Base-by-base conservation (phyloP, 1,139 yeast species). In the Spathaspora sp. region DNA sequence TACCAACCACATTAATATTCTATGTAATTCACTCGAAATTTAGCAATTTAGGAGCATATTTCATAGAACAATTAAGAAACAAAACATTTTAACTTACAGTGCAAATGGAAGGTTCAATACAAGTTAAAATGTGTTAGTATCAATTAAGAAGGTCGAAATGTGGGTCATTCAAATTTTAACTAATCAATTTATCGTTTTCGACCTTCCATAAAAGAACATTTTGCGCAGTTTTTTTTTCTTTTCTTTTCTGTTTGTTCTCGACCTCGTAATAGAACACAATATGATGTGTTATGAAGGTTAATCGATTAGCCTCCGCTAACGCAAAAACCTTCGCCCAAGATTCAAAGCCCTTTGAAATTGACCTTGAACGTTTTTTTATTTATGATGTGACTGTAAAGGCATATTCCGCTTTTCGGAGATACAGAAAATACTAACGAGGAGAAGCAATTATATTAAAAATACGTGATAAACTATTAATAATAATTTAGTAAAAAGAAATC, bases 261-360 rank as follows among this genome's bases (percentile, higher is more conserved):
- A n/a, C 36, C 18, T 15, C 18, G 36, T 15, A 31, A 31, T 31
- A 15, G 9, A 15, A 31, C 36, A 31, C 36, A 31, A 15, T 15
- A 31, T 31, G 8, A 15, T 31, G 36, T 31, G 36, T 31, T 31
- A 15, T 31, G 34, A 16, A n/a, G 34, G 11, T 26, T 26, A 26
- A 26, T 26, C n/a, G 9, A 26, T 26, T 26, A 26, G 34, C 36
- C 36, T 31, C 36, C 36, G 36, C 36, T 31, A 13, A 31, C 36
- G 36, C 36, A 31, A 31, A 31, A 15, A 6, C 17, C 23, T 20
- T 20, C 36, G 36, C 10, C 8, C 10, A 15, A 2, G 36, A 15
- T 31, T 15, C 27, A 10, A 31, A 31, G 33, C 36, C 36, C 36
- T 31, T 18, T 17, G 36, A 31, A 31, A 13, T 31, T 8, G n/a